Evolutionary conservation across 441 rosid genomes (phyloP), one percentile per base, ranked within the genome.

Genomic region (Euphorbia schlechtendalii): DNA sequence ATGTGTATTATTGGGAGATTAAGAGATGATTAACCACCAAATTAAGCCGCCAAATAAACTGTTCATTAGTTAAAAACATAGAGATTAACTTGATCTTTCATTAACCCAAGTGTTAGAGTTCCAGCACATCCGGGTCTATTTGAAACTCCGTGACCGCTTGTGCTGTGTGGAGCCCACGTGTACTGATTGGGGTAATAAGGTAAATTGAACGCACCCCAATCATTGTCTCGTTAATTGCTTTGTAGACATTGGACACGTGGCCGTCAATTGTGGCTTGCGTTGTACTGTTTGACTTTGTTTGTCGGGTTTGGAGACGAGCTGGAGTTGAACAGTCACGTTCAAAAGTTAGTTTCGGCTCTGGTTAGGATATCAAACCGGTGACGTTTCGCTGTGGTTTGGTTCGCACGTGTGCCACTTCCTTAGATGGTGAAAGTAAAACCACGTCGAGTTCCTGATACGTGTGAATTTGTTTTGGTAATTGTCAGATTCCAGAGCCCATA

Each of bases 41-140:
- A 3, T 34, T 25, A 24, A 14, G 82, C 85, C 81, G 85, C 83
- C 82, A 74, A 77, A 71, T 30, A 66, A 49, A 43, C 51, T 58
- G 77, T 57, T 59, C 17, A 59, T 69, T 56, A 56, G 68, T 61
- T 4, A 49, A 70, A 57, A 49, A 52, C 45, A 41, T 48, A 32
- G 55, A 14, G 15, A 63, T 30, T 49, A 17, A 17, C 3, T 4
- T 9, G 28, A 8, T 18, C 21, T 55, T 41, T 43, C 4, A 27
- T 54, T 40, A 56, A 18, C n/a, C n/a, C n/a, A n/a, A n/a, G n/a
- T n/a, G n/a, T n/a, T n/a, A n/a, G n/a, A n/a, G n/a, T n/a, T n/a
- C n/a, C n/a, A n/a, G n/a, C n/a, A 34, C 64, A 43, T 28, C 34
- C 15, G 0, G 28, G 46, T 64, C 38, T 64, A 67, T 2, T 8